A percentile compares a stretch with the other conserved stretches of the same genome.
Conservation (phyloP, 345 rosid species). For the Gossypioides kirkii region DNA sequence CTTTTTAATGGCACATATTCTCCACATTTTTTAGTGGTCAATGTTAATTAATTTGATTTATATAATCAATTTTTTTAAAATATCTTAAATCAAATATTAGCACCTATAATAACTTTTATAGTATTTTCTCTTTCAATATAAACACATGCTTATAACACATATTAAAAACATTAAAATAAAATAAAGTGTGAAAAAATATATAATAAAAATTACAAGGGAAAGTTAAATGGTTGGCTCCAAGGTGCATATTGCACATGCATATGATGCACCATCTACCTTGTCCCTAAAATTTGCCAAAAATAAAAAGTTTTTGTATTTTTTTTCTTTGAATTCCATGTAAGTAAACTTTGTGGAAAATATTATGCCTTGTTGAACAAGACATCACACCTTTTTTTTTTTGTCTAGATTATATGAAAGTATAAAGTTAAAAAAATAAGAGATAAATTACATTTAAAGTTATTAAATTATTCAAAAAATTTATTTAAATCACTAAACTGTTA, state of each 20-base stretch:
- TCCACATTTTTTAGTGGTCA: background rate
- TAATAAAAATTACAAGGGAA: slow-evolving; percentile 11
- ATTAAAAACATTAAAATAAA: background rate
- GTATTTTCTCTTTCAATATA: background rate
- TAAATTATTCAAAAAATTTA: no score
- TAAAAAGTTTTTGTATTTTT: background rate
- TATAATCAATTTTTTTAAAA: background rate
- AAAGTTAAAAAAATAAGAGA: background rate
- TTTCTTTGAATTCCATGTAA: background rate
- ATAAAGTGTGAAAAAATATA: slow-evolving; percentile 12
- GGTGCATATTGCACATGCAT: slow-evolving; percentile 20
- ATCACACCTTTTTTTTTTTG: slow-evolving; percentile 23
- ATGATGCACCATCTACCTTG: slow-evolving; percentile 33
- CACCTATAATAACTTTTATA: background rate
- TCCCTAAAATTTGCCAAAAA: slow-evolving; percentile 19
- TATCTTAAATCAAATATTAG: background rate
- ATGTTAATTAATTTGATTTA: background rate
- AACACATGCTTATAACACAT: background rate
- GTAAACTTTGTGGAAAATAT: background rate
- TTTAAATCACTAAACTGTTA: no score
- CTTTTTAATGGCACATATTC: background rate
- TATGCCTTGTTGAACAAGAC: slow-evolving; percentile 20
- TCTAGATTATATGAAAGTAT: background rate
- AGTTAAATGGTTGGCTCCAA: slow-evolving; percentile 29
- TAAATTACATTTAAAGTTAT: no score